Evolutionary conservation across 768 basidiomycete genomes (phyloP), one percentile per base, ranked within the genome.

Genomic region (Auricularia cornea): DNA sequence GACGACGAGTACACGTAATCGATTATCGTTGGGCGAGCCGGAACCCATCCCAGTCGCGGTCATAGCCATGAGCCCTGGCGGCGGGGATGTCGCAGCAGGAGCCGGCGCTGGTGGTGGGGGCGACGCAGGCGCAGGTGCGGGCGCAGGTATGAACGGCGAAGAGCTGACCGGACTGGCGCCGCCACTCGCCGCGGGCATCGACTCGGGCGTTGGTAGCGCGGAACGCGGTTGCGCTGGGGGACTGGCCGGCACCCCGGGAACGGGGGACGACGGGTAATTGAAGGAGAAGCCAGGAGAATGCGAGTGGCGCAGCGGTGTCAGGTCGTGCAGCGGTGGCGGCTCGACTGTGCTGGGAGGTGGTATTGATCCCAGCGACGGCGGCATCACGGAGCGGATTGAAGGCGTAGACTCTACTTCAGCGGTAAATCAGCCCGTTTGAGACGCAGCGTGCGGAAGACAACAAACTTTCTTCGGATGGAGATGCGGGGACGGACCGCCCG

Each of bases 1-100:
- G 0, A 93, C 92, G 3, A 93, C 89, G 23, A 92, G 78, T 56
- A 90, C 89, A 16, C 79, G 79, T 67, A 92, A 70, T 8, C 80
- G 81, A 4, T 78, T 73, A 61, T 85, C 83, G 18, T 57, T 31
- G 18, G 16, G 20, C 16, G 44, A 20, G 23, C 44, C 44, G 5
- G 16, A 23, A 1, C 44, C 44, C 44, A 48, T 48, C 12, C 44
- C 44, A 23, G 20, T 48, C 10, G 44, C 44, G 20, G 44, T 48
- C 44, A 18, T 23, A 20, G 44, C 44, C 23, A 48, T 40, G 8
- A 40, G 23, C 6, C 44, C 44, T 6, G 44, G 44, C 20, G 44
- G 38, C 38, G 38, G 38, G 8, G 38, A 40, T 8, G 18, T 18
- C 8, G 38, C 18, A 40, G 38, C 38, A 8, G 8, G 38, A 40